Base-by-base conservation (phyloP, 768 basidiomycete genomes). In the Russula brevipes region DNA sequence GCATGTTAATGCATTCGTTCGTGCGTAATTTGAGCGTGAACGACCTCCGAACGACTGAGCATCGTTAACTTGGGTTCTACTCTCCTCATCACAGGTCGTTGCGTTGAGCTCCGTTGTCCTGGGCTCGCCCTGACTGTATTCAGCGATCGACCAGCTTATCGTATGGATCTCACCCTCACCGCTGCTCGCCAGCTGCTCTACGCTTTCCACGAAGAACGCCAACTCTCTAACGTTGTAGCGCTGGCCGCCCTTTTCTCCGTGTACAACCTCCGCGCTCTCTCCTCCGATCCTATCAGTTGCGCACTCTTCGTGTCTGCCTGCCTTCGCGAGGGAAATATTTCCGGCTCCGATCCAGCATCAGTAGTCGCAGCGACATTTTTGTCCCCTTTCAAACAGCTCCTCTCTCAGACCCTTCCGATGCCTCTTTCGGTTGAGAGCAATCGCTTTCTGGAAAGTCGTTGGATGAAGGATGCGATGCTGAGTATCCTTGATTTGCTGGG, bases 121-220 rank as follows among this genome's bases (percentile, higher is more conserved):
- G 68, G 73, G 31, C 78, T 88, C 44, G 85, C 86, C 3, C 74
- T 89, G 12, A 74, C 80, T 39, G 81, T 87, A 24, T 85, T 86
- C 69, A 81, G 82, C 24, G 75, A 88, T 69, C 85, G 80, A 60
- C 76, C 84, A 14, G 85, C 83, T 69, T 86, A 88, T 71, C 80
- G 81, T 54, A 66, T 88, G 17, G 71, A 75, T 19, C 76, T 88
- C 14, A 60, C 82, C 3, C 73, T 82, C 10, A 66, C 74, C 0
- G 82, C 80, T 2, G 87, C 80, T 0, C 85, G 81, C 4, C 79
- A 77, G 46, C 80, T 89, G 50, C 70, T 88, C 1, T 82, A 87
- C 61, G 78, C 84, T 1, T 74, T 88, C 3, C 81, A 83, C 69
- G 62, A 72, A 53, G 68, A 76, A 17, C 71, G 79, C 62, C 79